Base-by-base conservation (phyloP, 164 flowering plant species). In the Amborella trichopoda region DNA sequence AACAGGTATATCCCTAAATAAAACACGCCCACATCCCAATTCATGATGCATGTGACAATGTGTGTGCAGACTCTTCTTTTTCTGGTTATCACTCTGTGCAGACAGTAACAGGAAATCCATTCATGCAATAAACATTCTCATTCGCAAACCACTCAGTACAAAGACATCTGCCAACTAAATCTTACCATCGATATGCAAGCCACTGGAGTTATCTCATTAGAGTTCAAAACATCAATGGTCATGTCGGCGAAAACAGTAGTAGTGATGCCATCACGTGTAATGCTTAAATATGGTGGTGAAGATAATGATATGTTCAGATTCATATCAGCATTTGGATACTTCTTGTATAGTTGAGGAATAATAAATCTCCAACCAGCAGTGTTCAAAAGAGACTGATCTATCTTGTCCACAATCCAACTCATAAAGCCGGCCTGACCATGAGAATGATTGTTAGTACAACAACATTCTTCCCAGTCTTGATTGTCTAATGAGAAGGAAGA, bases 331-430 rank as follows among this genome's bases (percentile, higher is more conserved):
- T 87, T 82, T 27, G 99, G 99, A 56, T 84, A 91, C 55, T 69
- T 70, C 71, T 55, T 78, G 80, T 84, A 91, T 46, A 91, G 64
- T 57, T 78, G 82, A 48, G 99, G 99, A 64, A 91, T 49, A 40
- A 91, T 65, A 55, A 60, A 78, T 69, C 73, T 81, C 96, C 96
- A 91, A 37, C 78, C 75, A 60, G 90, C 93, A 34, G 99, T 91
- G 68, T 87, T 91, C 51, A 91, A 47, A 46, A 84, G 70, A 60
- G 85, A 69, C 63, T 84, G 90, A 44, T 87, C 88, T 38, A 87
- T 53, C 54, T 78, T 66, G 48, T 87, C 88, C 50, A 91, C 82
- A 48, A 61, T 64, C 99, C 96, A 87, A 5, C 67, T 73, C 96
- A 86, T 68, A 59, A 70, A 59, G 8, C 69, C 75, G 53, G 82